Percentiles rank a stretch among this genome's conserved stretches.
These are phyloP conservation scores for Nematocida major DNA, from an alignment of 371 early-diverging fungal species.

Conservation along the genomic window DNA sequence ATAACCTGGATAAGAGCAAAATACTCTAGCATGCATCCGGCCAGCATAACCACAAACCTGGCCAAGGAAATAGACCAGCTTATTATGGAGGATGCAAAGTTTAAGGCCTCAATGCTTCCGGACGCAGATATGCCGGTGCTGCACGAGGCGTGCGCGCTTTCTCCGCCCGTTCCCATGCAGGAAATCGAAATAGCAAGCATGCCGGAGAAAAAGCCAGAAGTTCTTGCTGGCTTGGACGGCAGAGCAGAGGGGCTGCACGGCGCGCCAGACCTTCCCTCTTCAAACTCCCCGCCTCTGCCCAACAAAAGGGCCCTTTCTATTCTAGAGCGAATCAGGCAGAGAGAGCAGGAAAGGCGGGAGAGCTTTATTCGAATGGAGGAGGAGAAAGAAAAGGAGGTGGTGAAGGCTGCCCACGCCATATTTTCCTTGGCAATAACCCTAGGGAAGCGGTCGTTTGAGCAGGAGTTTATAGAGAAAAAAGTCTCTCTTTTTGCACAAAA, in stretches of 20 bases:
- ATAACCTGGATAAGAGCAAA: not conserved
- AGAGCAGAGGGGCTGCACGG: too few relatives aligned
- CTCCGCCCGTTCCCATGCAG: too few relatives aligned
- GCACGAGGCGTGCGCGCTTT: too few relatives aligned
- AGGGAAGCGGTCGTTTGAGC: constrained; percentile 26
- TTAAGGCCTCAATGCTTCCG: too few relatives aligned
- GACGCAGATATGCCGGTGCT: too few relatives aligned
- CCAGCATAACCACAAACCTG: not conserved
- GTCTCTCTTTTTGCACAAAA: not conserved
- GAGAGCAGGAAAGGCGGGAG: constrained; percentile 58
- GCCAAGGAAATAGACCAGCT: not conserved
- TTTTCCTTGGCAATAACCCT: not conserved
- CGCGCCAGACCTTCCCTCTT: too few relatives aligned
- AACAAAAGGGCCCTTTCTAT: constrained; percentile 50
- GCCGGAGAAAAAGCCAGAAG: too few relatives aligned
- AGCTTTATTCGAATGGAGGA: constrained; percentile 54
- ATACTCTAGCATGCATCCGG: not conserved
- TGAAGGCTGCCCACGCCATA: constrained; percentile 25
- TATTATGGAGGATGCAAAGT: not conserved
- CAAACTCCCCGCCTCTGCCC: not conserved
- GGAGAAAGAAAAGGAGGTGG: constrained; percentile 53
- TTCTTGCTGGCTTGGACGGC: too few relatives aligned
- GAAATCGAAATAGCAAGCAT: too few relatives aligned
- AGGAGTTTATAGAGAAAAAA: constrained; percentile 2
- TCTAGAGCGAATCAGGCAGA: constrained; percentile 61